Conservation (phyloP, 768 basidiomycete species). For the Boletus bicolor region DNA sequence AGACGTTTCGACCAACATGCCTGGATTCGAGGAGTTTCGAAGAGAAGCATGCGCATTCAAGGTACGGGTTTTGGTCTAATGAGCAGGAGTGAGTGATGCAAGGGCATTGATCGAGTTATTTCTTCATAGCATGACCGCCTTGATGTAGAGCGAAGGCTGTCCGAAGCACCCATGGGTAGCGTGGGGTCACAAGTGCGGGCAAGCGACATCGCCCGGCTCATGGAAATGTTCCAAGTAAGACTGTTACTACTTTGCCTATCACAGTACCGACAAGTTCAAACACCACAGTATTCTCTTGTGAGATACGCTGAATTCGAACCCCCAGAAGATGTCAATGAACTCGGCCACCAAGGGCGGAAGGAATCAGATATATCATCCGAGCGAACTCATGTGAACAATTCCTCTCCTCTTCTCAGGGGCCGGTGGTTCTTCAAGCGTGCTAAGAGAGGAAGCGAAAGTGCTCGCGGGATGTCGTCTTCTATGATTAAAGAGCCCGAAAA, state of each 20-base stretch:
- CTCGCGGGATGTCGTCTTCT: slow-evolving; percentile 31
- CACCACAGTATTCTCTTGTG: slow-evolving; percentile 56
- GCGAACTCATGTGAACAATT: slow-evolving; percentile 39
- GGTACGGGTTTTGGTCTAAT: slow-evolving; percentile 35
- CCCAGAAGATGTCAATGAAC: slow-evolving; percentile 26
- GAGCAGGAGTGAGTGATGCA: background rate
- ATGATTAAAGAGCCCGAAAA: slow-evolving; percentile 33
- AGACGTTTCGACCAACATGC: slow-evolving; percentile 51
- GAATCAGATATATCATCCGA: slow-evolving; percentile 38
- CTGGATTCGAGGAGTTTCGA: slow-evolving; percentile 70
- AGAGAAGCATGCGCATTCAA: slow-evolving; percentile 79
- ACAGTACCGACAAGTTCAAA: background rate
- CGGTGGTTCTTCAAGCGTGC: slow-evolving; percentile 30
- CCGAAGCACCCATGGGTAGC: slow-evolving; percentile 41
- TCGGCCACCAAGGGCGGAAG: slow-evolving; percentile 25
- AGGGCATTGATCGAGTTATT: slow-evolving; percentile 1
- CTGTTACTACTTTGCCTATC: background rate
- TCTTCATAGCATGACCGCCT: slow-evolving; percentile 68
- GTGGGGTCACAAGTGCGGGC: slow-evolving; percentile 58
- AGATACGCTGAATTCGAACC: slow-evolving; percentile 72
- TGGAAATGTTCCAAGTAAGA: slow-evolving; percentile 78
- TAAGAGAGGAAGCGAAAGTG: slow-evolving; percentile 28
- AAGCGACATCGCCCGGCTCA: slow-evolving; percentile 75
- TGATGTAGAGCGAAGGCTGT: slow-evolving; percentile 60
- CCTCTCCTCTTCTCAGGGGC: slow-evolving; percentile 26